Evolutionary conservation across 2,329 filamentous ascomycete species (phyloP).

Genomic region (Penicillium sp.): DNA sequence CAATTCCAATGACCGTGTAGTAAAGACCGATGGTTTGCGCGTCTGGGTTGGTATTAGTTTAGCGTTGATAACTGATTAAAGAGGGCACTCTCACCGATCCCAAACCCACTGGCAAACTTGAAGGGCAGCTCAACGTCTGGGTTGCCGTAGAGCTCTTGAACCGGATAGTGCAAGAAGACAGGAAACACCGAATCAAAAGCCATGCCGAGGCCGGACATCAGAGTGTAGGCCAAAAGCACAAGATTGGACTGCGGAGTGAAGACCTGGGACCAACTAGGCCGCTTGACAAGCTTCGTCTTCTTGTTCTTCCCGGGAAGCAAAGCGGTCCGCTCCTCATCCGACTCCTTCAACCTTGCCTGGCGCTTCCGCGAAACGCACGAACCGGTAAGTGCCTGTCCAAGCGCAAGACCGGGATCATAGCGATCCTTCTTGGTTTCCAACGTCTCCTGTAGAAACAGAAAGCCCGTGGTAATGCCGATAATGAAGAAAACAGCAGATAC

Average conservation of each 20-base stretch:
- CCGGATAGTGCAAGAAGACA: slow-evolving; percentile 80
- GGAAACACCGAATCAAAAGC: slow-evolving; percentile 85
- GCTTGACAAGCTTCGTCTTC: slow-evolving; percentile 18
- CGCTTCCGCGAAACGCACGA: slow-evolving; percentile 31
- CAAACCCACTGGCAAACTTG: slow-evolving; percentile 80
- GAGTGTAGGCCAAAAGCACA: slow-evolving; percentile 73
- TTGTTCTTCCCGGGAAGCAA: slow-evolving; percentile 30
- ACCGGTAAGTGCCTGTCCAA: slow-evolving; percentile 65
- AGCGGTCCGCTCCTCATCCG: slow-evolving; percentile 32
- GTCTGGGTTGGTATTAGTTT: slow-evolving; percentile 40
- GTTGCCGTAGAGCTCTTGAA: slow-evolving; percentile 53
- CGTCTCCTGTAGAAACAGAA: slow-evolving; percentile 84
- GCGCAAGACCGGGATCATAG: slow-evolving; percentile 70
- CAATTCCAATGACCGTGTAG: slow-evolving; percentile 78
- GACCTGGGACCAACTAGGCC: slow-evolving; percentile 59
- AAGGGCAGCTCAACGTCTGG: slow-evolving; percentile 66
- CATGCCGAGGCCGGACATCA: slow-evolving; percentile 77
- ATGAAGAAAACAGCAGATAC: slow-evolving; percentile 74
- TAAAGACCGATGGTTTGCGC: slow-evolving; percentile 77
- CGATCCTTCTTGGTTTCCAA: slow-evolving; percentile 67
- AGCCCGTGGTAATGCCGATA: slow-evolving; percentile 69
- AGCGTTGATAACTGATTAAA: not conserved
- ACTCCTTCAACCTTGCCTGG: slow-evolving; percentile 8
- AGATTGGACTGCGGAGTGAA: slow-evolving; percentile 72
- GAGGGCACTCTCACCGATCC: slow-evolving; percentile 47